Evolutionary conservation across 345 rosid species (phyloP), one percentile per base, ranked within the genome.

Genomic region (Balakata baccata): DNA sequence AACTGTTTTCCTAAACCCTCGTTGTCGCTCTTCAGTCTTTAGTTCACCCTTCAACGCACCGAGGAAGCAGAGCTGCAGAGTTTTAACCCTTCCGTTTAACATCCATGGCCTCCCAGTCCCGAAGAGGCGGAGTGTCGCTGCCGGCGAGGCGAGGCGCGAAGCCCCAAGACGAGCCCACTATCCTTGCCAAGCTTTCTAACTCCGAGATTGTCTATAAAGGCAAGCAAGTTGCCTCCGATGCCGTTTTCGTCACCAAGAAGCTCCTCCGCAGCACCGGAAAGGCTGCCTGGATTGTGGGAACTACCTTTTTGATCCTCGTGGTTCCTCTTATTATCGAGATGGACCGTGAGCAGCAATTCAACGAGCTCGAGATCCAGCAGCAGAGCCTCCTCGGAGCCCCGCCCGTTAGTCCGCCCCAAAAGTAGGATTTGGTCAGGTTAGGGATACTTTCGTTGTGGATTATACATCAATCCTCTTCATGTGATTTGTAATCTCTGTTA

Each of bases 271-370:
- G 97, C 81, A 91, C 97, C 6, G 98, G 97, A 8, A 89, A 88
- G 84, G 98, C 97, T 7, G 93, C 93, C 23, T 90, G 93, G 97
- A 77, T 91, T 58, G 89, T 89, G 9, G 93, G 98, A 3, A 89
- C 98, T 38, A 89, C 93, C 37, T 77, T 88, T 75, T 79, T 93
- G 50, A 81, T 93, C 74, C 84, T 93, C 23, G 86, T 79, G 8
- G 87, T 92, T 1, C 98, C 98, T 6, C 81, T 89, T 76, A 78
- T 89, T 58, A 78, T 92, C 57, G 86, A 80, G 83, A 84, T 83
- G 90, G 93, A 87, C 51, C 85, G 92, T 64, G 97, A 90, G 75
- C 89, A 85, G 83, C 86, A 86, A 70, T 62, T 86, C 63, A 84
- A 45, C 62, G 94, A 92, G 11, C 75, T 90, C n/a, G 94, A 89